phyloP scores from a whole-genome alignment of 2,329 filamentous ascomycete species.

The Lecanicillium sp. region DNA sequence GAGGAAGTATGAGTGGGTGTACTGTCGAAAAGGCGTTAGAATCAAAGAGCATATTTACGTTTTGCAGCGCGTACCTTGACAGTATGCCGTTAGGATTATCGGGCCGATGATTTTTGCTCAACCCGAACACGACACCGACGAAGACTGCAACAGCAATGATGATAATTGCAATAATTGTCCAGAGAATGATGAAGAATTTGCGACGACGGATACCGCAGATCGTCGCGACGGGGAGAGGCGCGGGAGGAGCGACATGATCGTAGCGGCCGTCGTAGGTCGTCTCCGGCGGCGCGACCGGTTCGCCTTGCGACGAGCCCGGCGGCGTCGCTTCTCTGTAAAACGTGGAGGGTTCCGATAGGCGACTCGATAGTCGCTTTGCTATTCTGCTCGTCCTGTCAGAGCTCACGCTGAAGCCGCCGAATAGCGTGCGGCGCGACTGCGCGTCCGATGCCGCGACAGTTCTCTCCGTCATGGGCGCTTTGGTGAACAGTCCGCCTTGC shows the following conservation, averaged over 20 bases:
- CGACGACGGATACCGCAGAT: conserved; percentile 24
- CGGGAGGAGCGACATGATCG: conserved; percentile 20
- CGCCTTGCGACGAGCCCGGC: conserved; percentile 20
- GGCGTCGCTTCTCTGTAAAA: conserved; percentile 38
- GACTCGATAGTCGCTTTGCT: conserved; percentile 12
- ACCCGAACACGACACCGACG: conserved; percentile 34
- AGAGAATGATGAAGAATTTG: conserved; percentile 31
- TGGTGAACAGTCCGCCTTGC: neutral
- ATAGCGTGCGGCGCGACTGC: neutral
- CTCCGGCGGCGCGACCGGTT: conserved; percentile 13
- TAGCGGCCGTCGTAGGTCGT: conserved; percentile 21
- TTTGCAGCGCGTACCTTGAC: conserved; percentile 8
- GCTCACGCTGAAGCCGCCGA: neutral
- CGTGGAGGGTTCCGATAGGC: conserved; percentile 23
- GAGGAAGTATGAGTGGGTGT: conserved; percentile 5
- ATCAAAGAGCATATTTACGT: too few relatives aligned
- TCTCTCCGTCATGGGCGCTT: neutral
- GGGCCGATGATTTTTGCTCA: conserved; percentile 25
- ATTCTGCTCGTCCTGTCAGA: neutral
- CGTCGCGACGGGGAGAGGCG: conserved; percentile 19
- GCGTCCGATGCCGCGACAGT: neutral
- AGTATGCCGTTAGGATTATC: too few relatives aligned
- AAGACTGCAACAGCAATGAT: conserved; percentile 31
- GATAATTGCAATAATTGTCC: conserved; percentile 22
- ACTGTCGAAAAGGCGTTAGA: conserved; percentile 5